Evolutionary conservation across 495 filamentous ascomycete genomes (phyloP).

Genomic region (Elasticomyces elasticus): DNA sequence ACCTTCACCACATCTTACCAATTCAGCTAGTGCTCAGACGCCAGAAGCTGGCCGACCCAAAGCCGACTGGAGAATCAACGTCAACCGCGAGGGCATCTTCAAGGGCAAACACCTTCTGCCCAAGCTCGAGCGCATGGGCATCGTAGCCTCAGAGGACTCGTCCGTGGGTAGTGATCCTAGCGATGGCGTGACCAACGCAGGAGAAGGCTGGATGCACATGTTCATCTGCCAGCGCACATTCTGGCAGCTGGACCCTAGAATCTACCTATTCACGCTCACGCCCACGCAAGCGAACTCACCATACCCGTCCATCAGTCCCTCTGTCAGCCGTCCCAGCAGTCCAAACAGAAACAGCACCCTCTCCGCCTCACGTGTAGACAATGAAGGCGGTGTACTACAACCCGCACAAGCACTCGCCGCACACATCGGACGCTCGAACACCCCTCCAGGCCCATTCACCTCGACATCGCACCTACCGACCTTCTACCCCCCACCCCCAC

Average conservation of each 20-base stretch:
- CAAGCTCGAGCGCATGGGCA: constrained; percentile 86
- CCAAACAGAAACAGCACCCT: constrained; percentile 38
- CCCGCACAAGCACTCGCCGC: background rate
- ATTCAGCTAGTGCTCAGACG: constrained; percentile 51
- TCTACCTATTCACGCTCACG: constrained; percentile 80
- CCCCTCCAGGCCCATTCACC: constrained; percentile 55
- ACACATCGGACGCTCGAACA: constrained; percentile 7
- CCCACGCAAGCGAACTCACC: constrained; percentile 45
- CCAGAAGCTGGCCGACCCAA: constrained; percentile 60
- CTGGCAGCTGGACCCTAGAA: constrained; percentile 81
- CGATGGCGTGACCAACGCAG: constrained; percentile 38
- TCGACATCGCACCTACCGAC: constrained; percentile 76
- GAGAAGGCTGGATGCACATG: constrained; percentile 66
- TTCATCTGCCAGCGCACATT: constrained; percentile 71
- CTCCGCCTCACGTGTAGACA: constrained; percentile 10
- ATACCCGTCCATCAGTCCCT: constrained; percentile 48
- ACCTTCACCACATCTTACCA: constrained; percentile 47
- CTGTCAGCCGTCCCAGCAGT: constrained; percentile 48
- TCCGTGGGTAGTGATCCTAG: constrained; percentile 57
- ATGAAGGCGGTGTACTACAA: background rate
- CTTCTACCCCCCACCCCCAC: constrained; percentile 74
- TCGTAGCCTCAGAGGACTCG: constrained; percentile 67
- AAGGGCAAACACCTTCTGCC: constrained; percentile 71
- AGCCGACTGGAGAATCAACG: constrained; percentile 79
- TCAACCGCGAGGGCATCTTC: constrained; percentile 79